Conservation (phyloP, 192 early-diverging fungal species). For the Coemansia furcata region DNA sequence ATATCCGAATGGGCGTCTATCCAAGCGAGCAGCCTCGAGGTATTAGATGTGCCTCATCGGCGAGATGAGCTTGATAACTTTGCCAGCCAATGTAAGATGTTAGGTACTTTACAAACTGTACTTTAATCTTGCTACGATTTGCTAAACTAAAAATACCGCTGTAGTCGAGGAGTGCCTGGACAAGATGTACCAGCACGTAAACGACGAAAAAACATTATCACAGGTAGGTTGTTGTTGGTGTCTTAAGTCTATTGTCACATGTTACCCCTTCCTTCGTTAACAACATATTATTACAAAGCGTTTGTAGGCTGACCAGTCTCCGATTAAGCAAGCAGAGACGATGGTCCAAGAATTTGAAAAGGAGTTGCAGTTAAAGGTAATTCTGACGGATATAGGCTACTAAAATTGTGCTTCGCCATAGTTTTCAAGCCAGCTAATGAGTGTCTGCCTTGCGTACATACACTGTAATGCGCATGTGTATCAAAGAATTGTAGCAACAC, state of each 20-base stretch:
- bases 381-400: not conserved
- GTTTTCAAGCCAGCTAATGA: not conserved
- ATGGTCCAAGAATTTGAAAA: slow-evolving; percentile 27
- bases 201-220: not conserved
- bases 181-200: slow-evolving; percentile 14
- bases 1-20: not conserved
- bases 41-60: not conserved
- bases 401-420: not conserved
- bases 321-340: not conserved
- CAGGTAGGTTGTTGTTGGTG: not conserved
- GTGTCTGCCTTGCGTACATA: not conserved
- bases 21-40: not conserved
- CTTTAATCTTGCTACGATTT: not conserved
- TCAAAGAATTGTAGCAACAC: slow-evolving; percentile 26
- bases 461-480: not conserved
- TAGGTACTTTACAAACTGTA: not conserved
- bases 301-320: not conserved
- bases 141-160: not conserved
- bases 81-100: not conserved
- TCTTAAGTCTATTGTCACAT: not conserved
- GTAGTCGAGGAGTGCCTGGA: slow-evolving; percentile 32
- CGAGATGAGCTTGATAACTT: not conserved
- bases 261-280: not conserved
- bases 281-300: not conserved
- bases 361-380: slow-evolving; percentile 50